These are phyloP conservation scores for Penicillium manginii DNA, from an alignment of 495 filamentous ascomycete species.

Conservation along the genomic window DNA sequence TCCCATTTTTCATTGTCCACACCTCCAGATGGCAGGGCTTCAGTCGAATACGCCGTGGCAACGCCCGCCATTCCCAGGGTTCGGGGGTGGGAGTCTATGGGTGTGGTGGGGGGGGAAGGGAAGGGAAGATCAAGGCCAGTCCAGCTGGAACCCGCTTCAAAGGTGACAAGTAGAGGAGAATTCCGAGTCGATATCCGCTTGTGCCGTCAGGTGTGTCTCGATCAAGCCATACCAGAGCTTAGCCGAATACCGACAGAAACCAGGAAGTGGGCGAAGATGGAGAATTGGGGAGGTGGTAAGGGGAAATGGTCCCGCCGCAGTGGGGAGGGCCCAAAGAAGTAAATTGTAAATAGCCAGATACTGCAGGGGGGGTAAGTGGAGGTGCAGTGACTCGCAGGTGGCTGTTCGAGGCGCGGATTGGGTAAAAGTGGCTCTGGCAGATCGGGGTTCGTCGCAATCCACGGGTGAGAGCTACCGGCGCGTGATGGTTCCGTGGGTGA, in stretches of 20 bases:
- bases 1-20: slow-evolving; percentile 50
- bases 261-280: slow-evolving; percentile 8
- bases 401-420: neutral
- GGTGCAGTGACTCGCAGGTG: neutral
- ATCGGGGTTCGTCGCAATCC: slow-evolving; percentile 20
- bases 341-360: slow-evolving; percentile 42
- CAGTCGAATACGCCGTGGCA: slow-evolving; percentile 45
- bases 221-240: slow-evolving; percentile 44
- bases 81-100: slow-evolving; percentile 8
- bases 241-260: slow-evolving; percentile 17
- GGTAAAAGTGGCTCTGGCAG: neutral
- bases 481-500: slow-evolving; percentile 24
- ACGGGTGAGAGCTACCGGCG: slow-evolving; percentile 24
- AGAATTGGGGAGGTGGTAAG: slow-evolving; percentile 19
- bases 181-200: slow-evolving; percentile 18
- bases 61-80: slow-evolving; percentile 50
- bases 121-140: slow-evolving; percentile 36
- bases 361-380: slow-evolving; percentile 22
- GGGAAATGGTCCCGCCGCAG: slow-evolving; percentile 19
- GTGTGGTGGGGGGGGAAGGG: slow-evolving; percentile 1
- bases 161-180: slow-evolving; percentile 15
- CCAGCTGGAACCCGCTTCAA: slow-evolving; percentile 44
- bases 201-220: slow-evolving; percentile 11
- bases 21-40: slow-evolving; percentile 42
- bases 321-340: slow-evolving; percentile 36